A percentile compares a stretch with the other conserved stretches of the same genome.
Evolutionary conservation across 371 early-diverging fungal genomes (phyloP).

Genomic region (Capillidium heterosporum): DNA sequence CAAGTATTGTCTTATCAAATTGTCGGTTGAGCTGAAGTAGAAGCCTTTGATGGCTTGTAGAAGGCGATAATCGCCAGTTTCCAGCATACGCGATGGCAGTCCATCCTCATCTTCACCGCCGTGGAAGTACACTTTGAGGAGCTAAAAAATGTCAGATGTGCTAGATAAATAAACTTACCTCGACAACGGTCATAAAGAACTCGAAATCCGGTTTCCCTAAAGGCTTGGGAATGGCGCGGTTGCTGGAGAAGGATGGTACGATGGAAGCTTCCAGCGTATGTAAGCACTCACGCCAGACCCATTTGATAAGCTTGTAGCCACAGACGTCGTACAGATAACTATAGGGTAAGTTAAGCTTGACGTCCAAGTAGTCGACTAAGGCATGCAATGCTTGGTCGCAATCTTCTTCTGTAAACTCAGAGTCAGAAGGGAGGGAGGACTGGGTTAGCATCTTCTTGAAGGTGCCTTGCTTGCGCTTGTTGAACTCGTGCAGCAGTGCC

Average conservation of each 20-base stretch:
- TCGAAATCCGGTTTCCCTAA: slow-evolving; percentile 10
- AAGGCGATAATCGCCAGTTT: slow-evolving; percentile 52
- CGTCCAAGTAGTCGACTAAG: slow-evolving; percentile 74
- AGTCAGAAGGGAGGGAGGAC: slow-evolving; percentile 10
- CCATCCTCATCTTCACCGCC: slow-evolving; percentile 76
- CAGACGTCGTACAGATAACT: slow-evolving; percentile 54
- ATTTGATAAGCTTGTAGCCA: slow-evolving; percentile 57
- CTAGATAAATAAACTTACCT: neutral
- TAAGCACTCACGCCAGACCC: slow-evolving; percentile 77
- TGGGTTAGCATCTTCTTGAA: slow-evolving; percentile 10
- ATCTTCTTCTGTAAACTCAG: slow-evolving; percentile 28
- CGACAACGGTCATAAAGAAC: neutral
- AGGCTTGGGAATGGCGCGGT: slow-evolving; percentile 31
- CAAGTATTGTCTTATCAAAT: slow-evolving; percentile 35
- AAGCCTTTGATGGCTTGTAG: slow-evolving; percentile 35
- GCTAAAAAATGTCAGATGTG: slow-evolving; percentile 13
- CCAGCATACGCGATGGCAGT: slow-evolving; percentile 47
- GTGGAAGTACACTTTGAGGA: slow-evolving; percentile 67
- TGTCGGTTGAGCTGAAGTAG: slow-evolving; percentile 35
- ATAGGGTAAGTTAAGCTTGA: slow-evolving; percentile 57
- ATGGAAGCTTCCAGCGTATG: slow-evolving; percentile 45
- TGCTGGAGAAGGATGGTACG: slow-evolving; percentile 62
- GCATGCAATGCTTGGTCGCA: slow-evolving; percentile 57
- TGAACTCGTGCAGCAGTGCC: neutral
- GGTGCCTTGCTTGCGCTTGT: slow-evolving; percentile 8